These are phyloP conservation scores for Kentomonas sorsogonicus DNA, from an alignment of 208 protist genomes.

Conservation along the genomic window DNA sequence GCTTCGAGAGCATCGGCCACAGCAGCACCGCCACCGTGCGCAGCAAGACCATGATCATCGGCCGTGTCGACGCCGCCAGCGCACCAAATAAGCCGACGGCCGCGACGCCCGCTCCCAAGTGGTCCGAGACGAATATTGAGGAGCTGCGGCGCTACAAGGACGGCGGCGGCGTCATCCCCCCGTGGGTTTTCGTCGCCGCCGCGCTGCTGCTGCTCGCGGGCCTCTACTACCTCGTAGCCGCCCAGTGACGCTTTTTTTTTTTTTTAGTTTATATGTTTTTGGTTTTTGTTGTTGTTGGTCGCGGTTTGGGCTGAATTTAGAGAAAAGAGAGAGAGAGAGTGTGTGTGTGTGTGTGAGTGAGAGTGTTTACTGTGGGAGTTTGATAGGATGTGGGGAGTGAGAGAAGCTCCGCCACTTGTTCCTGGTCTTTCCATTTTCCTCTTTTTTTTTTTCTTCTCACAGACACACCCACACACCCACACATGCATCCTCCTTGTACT, in stretches of 20 bases:
- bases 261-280: slow-evolving; percentile 7
- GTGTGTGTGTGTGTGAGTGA: no score
- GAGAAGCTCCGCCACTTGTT: no score
- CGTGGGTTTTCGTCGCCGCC: slow-evolving; percentile 31
- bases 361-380: no score
- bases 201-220: slow-evolving; percentile 26
- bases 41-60: slow-evolving; percentile 72
- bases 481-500: not conserved
- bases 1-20: slow-evolving; percentile 81
- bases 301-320: no score
- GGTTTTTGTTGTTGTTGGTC: no score
- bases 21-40: slow-evolving; percentile 50
- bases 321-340: no score
- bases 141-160: slow-evolving; percentile 57
- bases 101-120: slow-evolving; percentile 21
- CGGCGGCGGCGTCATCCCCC: slow-evolving; percentile 42
- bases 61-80: slow-evolving; percentile 42
- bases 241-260: slow-evolving; percentile 34
- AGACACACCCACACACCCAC: not conserved
- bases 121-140: slow-evolving; percentile 42
- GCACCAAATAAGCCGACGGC: slow-evolving; percentile 17
- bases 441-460: not conserved
- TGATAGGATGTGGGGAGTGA: no score
- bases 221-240: no score
- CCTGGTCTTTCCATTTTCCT: not conserved